Evolutionary conservation across 1,284 basidiomycete species (phyloP), one percentile per base, ranked within the genome.

Genomic region (Polyporus tsugae): DNA sequence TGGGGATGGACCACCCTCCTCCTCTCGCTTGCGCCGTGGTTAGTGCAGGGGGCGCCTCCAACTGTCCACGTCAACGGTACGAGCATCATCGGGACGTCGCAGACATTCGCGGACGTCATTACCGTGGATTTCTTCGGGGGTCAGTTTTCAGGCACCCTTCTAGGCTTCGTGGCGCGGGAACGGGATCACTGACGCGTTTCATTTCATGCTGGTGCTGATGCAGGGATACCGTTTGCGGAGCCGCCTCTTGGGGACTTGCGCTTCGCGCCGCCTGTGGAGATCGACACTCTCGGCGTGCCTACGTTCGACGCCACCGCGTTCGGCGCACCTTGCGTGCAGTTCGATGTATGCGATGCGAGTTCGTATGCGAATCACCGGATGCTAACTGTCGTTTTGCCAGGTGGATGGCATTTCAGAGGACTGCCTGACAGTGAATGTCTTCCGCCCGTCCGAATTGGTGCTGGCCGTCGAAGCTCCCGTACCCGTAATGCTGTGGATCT

Each of bases 371-470:
- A 17, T 42, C 0, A 25, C 13, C 6, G 4, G 13, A 29, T n/a
- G 41, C 60, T 68, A 22, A 61, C 4, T n/a, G 15, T 15, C 15
- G 9, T 5, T 33, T 11, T 36, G 4, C 17, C 42, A 58, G 53
- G 25, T 60, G 19, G 36, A 49, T 9, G 41, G 36, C 22, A 46
- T 57, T 25, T 64, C 66, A 19, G 85, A 87, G 73, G 84, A 87
- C 69, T 86, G 86, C 70, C 74, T 87, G 41, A 83, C 81, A 1
- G 77, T 87, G 64, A 86, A 86, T 63, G 73, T 87, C 15, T 81
- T 82, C 63, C 79, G 85, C 5, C 85, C 85, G 5, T 73, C 81
- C 0, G 80, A 78, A 3, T 65, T 77, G 1, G 19, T 58, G 35
- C 35, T 58, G 4, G 4, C 17, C 10, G 2, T 11, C 2, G 42